A percentile compares a stretch with the other conserved stretches of the same genome.
Conservation (phyloP, 2,329 filamentous ascomycete genomes). For the Epichloe baconii region DNA sequence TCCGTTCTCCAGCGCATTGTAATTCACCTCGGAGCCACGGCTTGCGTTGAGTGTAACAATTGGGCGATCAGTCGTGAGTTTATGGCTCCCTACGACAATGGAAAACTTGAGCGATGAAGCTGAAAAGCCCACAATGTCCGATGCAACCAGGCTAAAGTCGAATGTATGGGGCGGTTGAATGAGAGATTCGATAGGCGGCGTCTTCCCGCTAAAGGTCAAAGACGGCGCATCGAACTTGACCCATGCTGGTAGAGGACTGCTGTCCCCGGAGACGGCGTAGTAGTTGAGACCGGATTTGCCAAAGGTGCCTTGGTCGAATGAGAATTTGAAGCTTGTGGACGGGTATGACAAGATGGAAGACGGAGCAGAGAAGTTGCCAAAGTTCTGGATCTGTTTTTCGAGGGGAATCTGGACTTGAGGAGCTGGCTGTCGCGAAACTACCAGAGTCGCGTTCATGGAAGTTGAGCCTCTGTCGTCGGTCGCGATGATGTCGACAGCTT, state of each 20-base stretch:
- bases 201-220: slow-evolving; percentile 58
- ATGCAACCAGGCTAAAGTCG: slow-evolving; percentile 60
- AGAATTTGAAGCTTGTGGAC: slow-evolving; percentile 37
- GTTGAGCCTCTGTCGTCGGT: slow-evolving; percentile 51
- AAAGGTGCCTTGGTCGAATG: slow-evolving; percentile 50
- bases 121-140: slow-evolving; percentile 67
- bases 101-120: slow-evolving; percentile 53
- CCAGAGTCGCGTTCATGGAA: slow-evolving; percentile 53
- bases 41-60: slow-evolving; percentile 45
- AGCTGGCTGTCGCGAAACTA: slow-evolving; percentile 47
- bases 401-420: slow-evolving; percentile 45
- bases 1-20: slow-evolving; percentile 33
- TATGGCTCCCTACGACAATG: slow-evolving; percentile 58
- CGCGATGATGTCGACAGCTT: slow-evolving; percentile 54
- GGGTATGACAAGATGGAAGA: slow-evolving; percentile 44
- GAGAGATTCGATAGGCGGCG: slow-evolving; percentile 50
- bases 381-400: slow-evolving; percentile 40
- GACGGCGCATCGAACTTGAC: slow-evolving; percentile 53
- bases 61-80: slow-evolving; percentile 49
- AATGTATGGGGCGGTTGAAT: slow-evolving; percentile 59
- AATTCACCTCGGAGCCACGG: slow-evolving; percentile 36
- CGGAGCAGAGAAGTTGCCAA: slow-evolving; percentile 48
- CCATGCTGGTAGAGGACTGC: slow-evolving; percentile 79
- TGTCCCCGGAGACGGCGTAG: slow-evolving; percentile 63
- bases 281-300: slow-evolving; percentile 47